These are phyloP conservation scores for Naegleria lovaniensis DNA, from an alignment of 208 protist genomes.

Conservation along the genomic window DNA sequence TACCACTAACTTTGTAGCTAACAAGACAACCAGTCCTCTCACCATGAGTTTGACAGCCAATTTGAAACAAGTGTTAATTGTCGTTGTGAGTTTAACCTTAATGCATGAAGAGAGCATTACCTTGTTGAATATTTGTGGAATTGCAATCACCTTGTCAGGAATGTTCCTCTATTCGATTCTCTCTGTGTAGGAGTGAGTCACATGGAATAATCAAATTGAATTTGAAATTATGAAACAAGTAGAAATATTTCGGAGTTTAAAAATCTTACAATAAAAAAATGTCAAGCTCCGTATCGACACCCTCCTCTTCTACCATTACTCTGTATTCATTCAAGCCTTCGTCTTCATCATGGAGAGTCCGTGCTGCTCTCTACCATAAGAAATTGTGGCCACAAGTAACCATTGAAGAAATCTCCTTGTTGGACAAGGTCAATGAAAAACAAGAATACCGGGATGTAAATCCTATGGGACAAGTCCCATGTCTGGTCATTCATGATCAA, in stretches of 20 bases:
- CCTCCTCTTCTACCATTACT: neutral
- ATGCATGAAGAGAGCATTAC: neutral
- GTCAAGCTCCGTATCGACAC: neutral
- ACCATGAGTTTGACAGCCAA: slow-evolving; percentile 17
- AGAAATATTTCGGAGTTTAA: no score
- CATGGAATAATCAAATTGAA: no score
- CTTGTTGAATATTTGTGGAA: neutral
- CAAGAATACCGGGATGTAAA: neutral
- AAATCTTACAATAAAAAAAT: neutral
- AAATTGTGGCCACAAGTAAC: neutral
- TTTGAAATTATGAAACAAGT: no score
- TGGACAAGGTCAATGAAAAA: neutral
- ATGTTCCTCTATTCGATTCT: neutral
- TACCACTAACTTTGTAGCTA: neutral
- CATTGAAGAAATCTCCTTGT: neutral
- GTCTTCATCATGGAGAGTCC: neutral
- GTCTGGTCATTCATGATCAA: neutral
- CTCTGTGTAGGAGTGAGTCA: neutral
- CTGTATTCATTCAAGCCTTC: neutral
- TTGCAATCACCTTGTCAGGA: neutral
- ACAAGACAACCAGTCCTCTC: neutral
- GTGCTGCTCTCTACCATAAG: neutral
- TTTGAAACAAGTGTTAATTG: slow-evolving; percentile 7
- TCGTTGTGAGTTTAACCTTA: neutral
- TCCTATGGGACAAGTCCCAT: neutral